phyloP scores from a whole-genome alignment of 495 filamentous ascomycete genomes.

The Friedmanniomyces endolithicus region DNA sequence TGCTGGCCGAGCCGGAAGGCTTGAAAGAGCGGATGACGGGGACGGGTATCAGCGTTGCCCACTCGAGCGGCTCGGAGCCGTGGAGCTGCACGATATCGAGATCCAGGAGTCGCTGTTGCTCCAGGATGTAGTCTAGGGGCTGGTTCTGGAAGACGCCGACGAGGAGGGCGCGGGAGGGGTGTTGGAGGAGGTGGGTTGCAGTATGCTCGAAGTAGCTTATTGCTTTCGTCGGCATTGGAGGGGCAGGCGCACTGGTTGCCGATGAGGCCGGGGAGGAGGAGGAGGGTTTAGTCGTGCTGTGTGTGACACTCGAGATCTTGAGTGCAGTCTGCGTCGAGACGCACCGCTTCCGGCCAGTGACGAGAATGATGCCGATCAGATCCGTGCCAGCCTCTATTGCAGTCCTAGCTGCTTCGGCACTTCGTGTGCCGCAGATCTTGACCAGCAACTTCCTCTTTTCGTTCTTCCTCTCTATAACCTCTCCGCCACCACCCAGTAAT shows the following conservation, averaged over 20 bases:
- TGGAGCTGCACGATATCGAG: constrained; percentile 93
- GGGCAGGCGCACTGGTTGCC: too few relatives aligned
- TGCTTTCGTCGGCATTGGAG: constrained; percentile 19
- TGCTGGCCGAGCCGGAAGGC: constrained; percentile 40
- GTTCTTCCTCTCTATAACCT: not conserved
- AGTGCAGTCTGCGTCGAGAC: constrained; percentile 66
- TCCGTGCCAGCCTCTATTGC: constrained; percentile 86
- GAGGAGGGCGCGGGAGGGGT: constrained; percentile 56
- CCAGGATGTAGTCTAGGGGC: constrained; percentile 64
- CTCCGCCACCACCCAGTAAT: constrained; percentile 51
- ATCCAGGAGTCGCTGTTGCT: constrained; percentile 56
- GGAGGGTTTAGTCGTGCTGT: constrained; percentile 34
- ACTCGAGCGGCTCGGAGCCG: constrained; percentile 82
- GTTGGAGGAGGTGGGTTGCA: constrained; percentile 33
- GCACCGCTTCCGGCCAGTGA: constrained; percentile 62
- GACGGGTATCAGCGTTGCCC: constrained; percentile 73
- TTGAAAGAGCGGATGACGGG: constrained; percentile 79
- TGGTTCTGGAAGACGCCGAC: constrained; percentile 95
- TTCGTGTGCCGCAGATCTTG: constrained; percentile 94
- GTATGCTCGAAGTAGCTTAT: constrained; percentile 55
- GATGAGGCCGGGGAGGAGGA: not conserved
- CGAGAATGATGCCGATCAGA: constrained; percentile 83
- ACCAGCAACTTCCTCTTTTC: constrained; percentile 43
- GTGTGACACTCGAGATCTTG: constrained; percentile 67
- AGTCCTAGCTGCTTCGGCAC: constrained; percentile 61